Base-by-base conservation (phyloP, 768 basidiomycete genomes). In the Auriscalpium vulgare region DNA sequence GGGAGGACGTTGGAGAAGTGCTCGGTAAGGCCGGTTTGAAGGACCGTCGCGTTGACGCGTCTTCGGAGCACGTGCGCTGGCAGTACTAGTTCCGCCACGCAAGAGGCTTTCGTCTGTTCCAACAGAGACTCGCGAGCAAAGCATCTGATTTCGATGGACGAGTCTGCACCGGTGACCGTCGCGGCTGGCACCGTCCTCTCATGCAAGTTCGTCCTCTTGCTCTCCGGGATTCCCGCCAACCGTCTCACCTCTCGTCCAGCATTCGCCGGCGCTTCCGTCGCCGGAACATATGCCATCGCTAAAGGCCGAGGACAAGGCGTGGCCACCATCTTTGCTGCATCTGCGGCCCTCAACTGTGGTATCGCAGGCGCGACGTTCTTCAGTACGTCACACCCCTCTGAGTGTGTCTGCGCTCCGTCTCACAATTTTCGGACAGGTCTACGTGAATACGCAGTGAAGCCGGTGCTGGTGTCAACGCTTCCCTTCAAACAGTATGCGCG, bases 361-460 rank as follows among this genome's bases (percentile, higher is more conserved):
- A 71, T 91, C 16, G 85, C 81, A 10, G 83, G 87, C 7, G 75
- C 81, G 9, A 79, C 83, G 0, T 94, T 94, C 71, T 93, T 94
- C 69, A 78, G 92, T 92, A 57, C 53, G 85, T 73, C 35, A 10
- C 13, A 10, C 36, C 10, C 6, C 57, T 49, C 23, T 4, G 37
- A 46, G 44, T 40, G 44, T 40, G 5, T 50, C 8, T 36, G 38
- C 9, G 10, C 45, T 44, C 19, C 16, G 46, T 54, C 14, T 21
- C 54, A 29, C 60, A 50, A 51, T 48, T 16, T 47, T 51, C 29
- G 29, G 29, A 14, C 59, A 93, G 92, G 81, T 56, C 67, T 87
- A 52, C 81, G 90, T 57, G 92, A 93, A 75, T 89, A 83, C 65
- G 64, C 80, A n/a, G 71, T 91, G 50, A 80, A 80, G 47, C 92